Conservation (phyloP, 192 early-diverging fungal species). For the Gorgonomyces haynaldii region DNA sequence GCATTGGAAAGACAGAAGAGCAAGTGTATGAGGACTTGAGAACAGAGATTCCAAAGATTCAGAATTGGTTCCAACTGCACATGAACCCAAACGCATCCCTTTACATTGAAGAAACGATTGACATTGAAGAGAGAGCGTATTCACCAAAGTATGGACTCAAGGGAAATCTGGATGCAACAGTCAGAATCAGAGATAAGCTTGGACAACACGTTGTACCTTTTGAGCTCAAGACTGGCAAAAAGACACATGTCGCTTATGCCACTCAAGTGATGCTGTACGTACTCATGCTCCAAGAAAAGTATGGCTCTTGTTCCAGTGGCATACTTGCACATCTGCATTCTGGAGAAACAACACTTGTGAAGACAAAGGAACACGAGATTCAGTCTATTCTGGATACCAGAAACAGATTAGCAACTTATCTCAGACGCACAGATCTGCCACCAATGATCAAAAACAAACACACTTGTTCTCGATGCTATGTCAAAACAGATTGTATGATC, state of each 20-base stretch:
- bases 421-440: conserved; percentile 42
- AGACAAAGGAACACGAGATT: conserved; percentile 51
- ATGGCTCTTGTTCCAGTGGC: conserved; percentile 53
- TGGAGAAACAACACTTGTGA: conserved; percentile 53
- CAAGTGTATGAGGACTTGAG: conserved; percentile 41
- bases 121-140: conserved; percentile 89
- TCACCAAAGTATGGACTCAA: conserved; percentile 86
- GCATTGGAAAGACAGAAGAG: conserved; percentile 50
- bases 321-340: conserved; percentile 68
- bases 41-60: conserved; percentile 21
- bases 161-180: conserved; percentile 78
- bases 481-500: conserved; percentile 52
- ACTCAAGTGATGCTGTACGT: conserved; percentile 82
- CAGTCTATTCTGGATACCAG: conserved; percentile 58
- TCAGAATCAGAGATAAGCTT: conserved; percentile 29
- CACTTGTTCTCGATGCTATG: conserved; percentile 57
- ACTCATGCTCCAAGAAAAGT: conserved; percentile 70
- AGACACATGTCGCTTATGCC: conserved; percentile 48
- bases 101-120: conserved; percentile 47
- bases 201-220: conserved; percentile 54
- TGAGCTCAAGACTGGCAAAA: conserved; percentile 80
- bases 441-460: conserved; percentile 53
- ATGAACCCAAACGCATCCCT: background rate
- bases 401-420: conserved; percentile 58
- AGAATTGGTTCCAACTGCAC: conserved; percentile 19